These are phyloP conservation scores for Diversispora eburnea DNA, from an alignment of 192 early-diverging fungal genomes.

Conservation along the genomic window DNA sequence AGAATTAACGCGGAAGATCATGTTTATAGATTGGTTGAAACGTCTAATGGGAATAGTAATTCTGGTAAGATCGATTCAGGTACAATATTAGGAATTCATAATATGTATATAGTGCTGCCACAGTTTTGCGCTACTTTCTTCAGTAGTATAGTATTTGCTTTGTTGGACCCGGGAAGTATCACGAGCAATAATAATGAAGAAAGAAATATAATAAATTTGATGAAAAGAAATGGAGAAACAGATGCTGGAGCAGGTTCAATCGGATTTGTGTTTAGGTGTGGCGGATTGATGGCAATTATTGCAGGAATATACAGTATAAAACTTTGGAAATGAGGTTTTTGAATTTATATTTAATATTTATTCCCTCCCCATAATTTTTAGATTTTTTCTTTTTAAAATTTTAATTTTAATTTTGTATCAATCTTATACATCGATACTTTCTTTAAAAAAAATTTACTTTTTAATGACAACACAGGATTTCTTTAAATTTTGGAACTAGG, in stretches of 20 bases:
- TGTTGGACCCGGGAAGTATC: slow-evolving; percentile 49
- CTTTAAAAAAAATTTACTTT: too few relatives aligned
- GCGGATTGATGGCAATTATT: slow-evolving; percentile 53
- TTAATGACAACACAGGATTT: too few relatives aligned
- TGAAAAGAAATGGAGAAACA: background rate
- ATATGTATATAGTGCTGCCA: slow-evolving; percentile 90
- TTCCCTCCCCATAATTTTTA: too few relatives aligned
- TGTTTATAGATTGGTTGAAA: slow-evolving; percentile 1
- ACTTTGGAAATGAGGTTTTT: slow-evolving; percentile 31
- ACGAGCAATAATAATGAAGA: background rate
- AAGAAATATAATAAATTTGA: background rate
- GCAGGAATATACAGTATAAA: slow-evolving; percentile 41
- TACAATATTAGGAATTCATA: slow-evolving; percentile 87
- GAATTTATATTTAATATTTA: too few relatives aligned
- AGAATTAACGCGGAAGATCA: background rate
- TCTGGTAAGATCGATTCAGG: slow-evolving; percentile 50
- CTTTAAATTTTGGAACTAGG: too few relatives aligned
- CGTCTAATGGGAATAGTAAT: background rate
- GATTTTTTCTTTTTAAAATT: too few relatives aligned
- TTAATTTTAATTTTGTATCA: too few relatives aligned
- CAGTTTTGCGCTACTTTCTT: slow-evolving; percentile 86
- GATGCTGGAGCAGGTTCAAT: slow-evolving; percentile 42
- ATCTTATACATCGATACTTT: too few relatives aligned
- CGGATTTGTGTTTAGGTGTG: slow-evolving; percentile 54
- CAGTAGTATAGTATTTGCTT: slow-evolving; percentile 77